Percentiles rank a stretch among this genome's conserved stretches.
These are phyloP conservation scores for Chrysoporthe cubensis DNA, from an alignment of 2,329 filamentous ascomycete species.

Conservation along the genomic window DNA sequence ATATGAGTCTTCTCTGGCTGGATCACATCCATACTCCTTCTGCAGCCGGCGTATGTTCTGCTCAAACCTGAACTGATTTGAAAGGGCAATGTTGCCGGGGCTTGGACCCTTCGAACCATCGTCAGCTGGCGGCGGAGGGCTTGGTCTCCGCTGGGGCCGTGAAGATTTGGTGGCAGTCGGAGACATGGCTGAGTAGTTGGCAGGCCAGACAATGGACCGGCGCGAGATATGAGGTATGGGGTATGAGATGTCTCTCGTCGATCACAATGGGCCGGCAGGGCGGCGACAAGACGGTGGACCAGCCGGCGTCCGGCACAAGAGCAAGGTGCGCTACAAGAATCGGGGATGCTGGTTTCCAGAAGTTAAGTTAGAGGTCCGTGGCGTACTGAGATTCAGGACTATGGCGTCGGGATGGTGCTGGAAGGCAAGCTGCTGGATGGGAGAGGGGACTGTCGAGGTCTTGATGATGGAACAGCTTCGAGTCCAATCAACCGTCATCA, in stretches of 20 bases:
- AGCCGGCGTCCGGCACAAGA: not conserved
- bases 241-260: not conserved
- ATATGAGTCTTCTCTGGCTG: conserved; percentile 77
- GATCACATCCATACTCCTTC: conserved; percentile 69
- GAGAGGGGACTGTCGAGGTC: not conserved
- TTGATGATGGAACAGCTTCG: not conserved
- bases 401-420: not conserved
- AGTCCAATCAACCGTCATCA: not conserved
- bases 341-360: not conserved
- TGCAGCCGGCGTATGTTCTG: conserved; percentile 77
- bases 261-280: not conserved
- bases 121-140: conserved; percentile 19
- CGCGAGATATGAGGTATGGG: not conserved
- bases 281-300: not conserved
- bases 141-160: conserved; percentile 21
- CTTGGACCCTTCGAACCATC: conserved; percentile 44
- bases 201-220: too few relatives aligned
- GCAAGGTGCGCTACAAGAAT: not conserved
- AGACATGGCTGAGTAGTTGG: conserved; percentile 16
- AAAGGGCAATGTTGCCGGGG: conserved; percentile 53
- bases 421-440: not conserved
- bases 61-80: conserved; percentile 78
- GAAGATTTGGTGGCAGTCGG: conserved; percentile 25
- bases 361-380: not conserved
- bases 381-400: not conserved